Evolutionary conservation across 2,329 filamentous ascomycete species (phyloP).

Genomic region (Hypoxylon sp.): DNA sequence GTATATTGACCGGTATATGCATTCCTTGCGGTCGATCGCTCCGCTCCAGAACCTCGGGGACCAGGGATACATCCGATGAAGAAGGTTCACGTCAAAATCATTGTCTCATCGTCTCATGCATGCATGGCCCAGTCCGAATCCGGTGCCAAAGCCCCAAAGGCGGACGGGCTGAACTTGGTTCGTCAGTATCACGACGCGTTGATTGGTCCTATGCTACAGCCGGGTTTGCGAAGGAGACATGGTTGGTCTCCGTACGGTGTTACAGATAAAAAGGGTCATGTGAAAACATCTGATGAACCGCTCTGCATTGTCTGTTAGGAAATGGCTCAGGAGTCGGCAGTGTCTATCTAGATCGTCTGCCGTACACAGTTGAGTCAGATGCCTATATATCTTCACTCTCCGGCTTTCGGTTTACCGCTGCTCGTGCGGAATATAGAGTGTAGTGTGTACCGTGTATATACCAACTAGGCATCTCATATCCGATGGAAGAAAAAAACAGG

Average conservation of each 20-base stretch:
- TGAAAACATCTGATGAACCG: constrained; percentile 13
- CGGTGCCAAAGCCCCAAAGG: constrained; percentile 17
- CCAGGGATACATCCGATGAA: constrained; percentile 17
- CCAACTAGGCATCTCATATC: neutral
- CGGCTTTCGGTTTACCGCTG: neutral
- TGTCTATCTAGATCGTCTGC: neutral
- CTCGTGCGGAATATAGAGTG: neutral
- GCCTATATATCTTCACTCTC: neutral
- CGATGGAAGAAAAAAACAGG: constrained; percentile 1
- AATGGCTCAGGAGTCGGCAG: constrained; percentile 34
- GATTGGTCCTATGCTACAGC: constrained; percentile 8
- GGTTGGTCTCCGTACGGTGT: constrained; percentile 3
- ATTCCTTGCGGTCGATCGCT: constrained; percentile 14
- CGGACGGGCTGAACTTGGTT: constrained; percentile 15
- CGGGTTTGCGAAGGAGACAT: constrained; percentile 6
- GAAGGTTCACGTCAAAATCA: constrained; percentile 2
- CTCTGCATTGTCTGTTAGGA: constrained; percentile 11
- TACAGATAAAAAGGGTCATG: constrained; percentile 27
- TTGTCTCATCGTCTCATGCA: constrained; percentile 10
- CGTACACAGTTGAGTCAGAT: neutral
- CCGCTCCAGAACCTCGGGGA: constrained; percentile 16
- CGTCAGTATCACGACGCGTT: neutral
- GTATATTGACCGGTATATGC: constrained; percentile 34
- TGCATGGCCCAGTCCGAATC: constrained; percentile 21
- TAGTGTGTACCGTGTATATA: neutral